Percentiles rank a stretch among this genome's conserved stretches.
These are phyloP conservation scores for Ochetophila trinervis DNA, from an alignment of 306 rosid genomes.

Conservation along the genomic window DNA sequence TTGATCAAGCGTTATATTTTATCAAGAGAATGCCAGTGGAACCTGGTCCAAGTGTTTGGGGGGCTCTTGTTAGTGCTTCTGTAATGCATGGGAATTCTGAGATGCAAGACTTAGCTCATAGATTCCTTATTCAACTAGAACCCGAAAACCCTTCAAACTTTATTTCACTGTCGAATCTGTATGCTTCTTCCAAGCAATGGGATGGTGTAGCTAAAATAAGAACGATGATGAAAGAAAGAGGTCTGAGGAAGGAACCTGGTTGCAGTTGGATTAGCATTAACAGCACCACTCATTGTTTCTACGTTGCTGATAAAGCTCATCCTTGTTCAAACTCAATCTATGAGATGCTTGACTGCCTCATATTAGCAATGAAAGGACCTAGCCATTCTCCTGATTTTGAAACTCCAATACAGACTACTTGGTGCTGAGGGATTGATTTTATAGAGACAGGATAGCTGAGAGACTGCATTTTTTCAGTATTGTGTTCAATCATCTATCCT, in stretches of 20 bases:
- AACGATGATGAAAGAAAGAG: slow-evolving; percentile 64
- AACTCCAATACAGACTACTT: neutral
- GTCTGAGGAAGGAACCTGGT: slow-evolving; percentile 67
- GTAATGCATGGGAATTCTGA: slow-evolving; percentile 49
- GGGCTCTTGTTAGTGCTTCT: slow-evolving; percentile 65
- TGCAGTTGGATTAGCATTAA: slow-evolving; percentile 75
- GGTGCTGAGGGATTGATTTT: neutral
- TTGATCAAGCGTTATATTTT: slow-evolving; percentile 57
- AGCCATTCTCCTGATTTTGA: slow-evolving; percentile 29
- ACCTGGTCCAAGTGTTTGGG: slow-evolving; percentile 80
- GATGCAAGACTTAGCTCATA: slow-evolving; percentile 59
- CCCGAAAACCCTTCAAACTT: slow-evolving; percentile 75
- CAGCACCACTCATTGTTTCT: slow-evolving; percentile 54
- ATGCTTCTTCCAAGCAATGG: slow-evolving; percentile 68
- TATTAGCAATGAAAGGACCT: slow-evolving; percentile 47
- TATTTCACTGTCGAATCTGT: slow-evolving; percentile 62
- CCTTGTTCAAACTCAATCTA: slow-evolving; percentile 59
- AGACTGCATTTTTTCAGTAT: neutral
- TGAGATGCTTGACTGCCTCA: slow-evolving; percentile 50
- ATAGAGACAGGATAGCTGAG: neutral
- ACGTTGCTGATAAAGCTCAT: slow-evolving; percentile 69
- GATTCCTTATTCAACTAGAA: slow-evolving; percentile 55
- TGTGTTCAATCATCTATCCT: too few relatives aligned
- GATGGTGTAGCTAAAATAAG: slow-evolving; percentile 67
- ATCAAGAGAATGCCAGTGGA: slow-evolving; percentile 50